Conservation (phyloP, 139 green algal genomes). For the Chloropicon primus region DNA sequence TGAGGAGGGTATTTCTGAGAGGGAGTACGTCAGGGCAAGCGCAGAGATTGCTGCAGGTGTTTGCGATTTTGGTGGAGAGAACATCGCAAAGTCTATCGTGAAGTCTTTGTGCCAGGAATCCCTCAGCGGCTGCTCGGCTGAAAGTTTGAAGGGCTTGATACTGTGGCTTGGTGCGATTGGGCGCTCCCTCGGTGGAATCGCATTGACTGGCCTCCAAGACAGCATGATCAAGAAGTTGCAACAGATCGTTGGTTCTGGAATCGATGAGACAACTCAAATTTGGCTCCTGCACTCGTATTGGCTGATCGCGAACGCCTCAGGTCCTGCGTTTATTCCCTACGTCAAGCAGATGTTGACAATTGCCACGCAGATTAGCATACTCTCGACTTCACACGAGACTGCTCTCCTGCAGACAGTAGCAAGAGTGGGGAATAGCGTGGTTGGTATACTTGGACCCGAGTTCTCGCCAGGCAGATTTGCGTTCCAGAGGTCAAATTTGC, state of each 20-base stretch:
- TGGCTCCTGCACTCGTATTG: not conserved
- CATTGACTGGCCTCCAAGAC: not conserved
- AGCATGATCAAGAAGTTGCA: not conserved
- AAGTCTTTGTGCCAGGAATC: not conserved
- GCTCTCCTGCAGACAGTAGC: not conserved
- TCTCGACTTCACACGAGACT: not conserved
- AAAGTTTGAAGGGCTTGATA: not conserved
- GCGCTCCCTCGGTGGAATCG: not conserved
- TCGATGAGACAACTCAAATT: not conserved
- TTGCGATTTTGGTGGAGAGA: not conserved
- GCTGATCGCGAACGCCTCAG: not conserved
- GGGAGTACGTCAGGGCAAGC: not conserved
- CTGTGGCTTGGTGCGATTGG: not conserved
- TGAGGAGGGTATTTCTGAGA: not conserved
- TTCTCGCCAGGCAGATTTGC: not conserved
- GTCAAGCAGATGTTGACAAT: not conserved
- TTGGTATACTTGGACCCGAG: not conserved
- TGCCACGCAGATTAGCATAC: not conserved
- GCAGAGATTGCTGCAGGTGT: not conserved
- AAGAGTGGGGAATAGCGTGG: not conserved
- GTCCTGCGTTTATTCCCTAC: not conserved
- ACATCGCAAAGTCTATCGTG: not conserved
- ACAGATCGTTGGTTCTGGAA: not conserved
- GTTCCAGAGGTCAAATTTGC: not conserved
- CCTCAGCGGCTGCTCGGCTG: not conserved